phyloP scores from a whole-genome alignment of 129 eudicot species.

The Oenanthe sinensis region DNA sequence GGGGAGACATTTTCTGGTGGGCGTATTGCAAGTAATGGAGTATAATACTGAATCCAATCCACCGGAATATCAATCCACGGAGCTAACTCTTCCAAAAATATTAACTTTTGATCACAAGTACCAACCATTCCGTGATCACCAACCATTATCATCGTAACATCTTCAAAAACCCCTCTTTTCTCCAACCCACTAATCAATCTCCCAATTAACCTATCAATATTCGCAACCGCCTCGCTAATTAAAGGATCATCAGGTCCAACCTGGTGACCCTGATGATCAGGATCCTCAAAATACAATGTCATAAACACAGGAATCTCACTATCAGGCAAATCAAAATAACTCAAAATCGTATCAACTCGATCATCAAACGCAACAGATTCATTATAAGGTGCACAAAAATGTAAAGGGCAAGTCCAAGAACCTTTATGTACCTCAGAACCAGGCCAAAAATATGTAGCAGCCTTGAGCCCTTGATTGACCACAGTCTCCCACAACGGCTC shows the following conservation, averaged over 20 bases:
- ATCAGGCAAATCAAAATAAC: background rate
- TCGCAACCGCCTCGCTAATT: constrained; percentile 6
- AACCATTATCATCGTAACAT: constrained; percentile 7
- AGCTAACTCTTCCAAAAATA: background rate
- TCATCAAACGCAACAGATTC: background rate
- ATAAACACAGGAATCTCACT: background rate
- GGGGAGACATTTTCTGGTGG: background rate
- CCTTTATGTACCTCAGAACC: constrained; percentile 6
- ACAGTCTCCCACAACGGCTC: constrained; percentile 10
- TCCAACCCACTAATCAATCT: constrained; percentile 1
- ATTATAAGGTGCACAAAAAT: constrained; percentile 1
- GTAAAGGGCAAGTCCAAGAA: background rate
- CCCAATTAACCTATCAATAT: constrained; percentile 4
- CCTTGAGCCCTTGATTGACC: background rate
- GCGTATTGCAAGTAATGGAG: background rate
- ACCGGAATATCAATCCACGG: constrained; percentile 1
- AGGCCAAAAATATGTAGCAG: constrained; percentile 12
- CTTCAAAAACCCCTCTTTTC: constrained; percentile 11
- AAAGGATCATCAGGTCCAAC: constrained; percentile 9
- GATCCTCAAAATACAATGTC: constrained; percentile 11
- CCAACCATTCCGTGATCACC: constrained; percentile 13
- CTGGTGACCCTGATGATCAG: constrained; percentile 10
- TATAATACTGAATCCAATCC: background rate
- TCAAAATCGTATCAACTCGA: constrained; percentile 1
- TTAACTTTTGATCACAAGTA: constrained; percentile 2